Evolutionary conservation across 768 basidiomycete species (phyloP), one percentile per base, ranked within the genome.

Genomic region (Gloeophyllum trabeum): DNA sequence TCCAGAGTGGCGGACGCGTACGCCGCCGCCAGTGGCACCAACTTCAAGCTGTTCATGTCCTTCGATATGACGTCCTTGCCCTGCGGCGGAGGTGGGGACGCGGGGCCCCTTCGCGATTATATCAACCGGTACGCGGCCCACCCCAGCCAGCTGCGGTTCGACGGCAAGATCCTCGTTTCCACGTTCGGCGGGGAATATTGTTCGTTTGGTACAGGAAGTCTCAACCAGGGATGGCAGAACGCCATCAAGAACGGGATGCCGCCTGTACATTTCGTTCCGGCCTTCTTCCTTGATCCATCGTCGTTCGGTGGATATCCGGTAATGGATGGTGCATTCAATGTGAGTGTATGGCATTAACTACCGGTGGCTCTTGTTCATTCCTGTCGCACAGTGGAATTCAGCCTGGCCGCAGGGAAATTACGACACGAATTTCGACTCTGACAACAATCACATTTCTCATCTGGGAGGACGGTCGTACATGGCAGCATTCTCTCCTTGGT

Each of bases 131-230:
- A 78, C 47, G 56, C 69, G 1, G 52, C 59, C 16, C 75, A 80
- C 52, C 69, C 79, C 1, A 81, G 76, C 48, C 79, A 85, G 48
- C 57, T 81, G 36, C 59, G 61, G 49, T 64, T 62, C 54, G 53
- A 65, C 32, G 58, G 60, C 30, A 63, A 62, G 6, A 69, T 75
- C 5, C 67, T 86, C 32, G 74, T 81, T 6, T 81, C 81, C 1
- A 80, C 81, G 3, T 88, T 87, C 55, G 61, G 79, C 0, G 86
- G 85, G 16, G 77, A 85, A 51, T 53, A 60, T 5, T 88, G 84
- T 54, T 66, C 58, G 2, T 87, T 85, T 51, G 85, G 84, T 22
- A 70, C 74, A 50, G 53, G 50, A 4, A 72, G 61, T 42, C 60
- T 64, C 20, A 49, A 64, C 14, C 59, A 70, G 4, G 83, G 75